Evolutionary conservation across 106 monocot genomes (phyloP).

Genomic region (Dendrobium nobile): DNA sequence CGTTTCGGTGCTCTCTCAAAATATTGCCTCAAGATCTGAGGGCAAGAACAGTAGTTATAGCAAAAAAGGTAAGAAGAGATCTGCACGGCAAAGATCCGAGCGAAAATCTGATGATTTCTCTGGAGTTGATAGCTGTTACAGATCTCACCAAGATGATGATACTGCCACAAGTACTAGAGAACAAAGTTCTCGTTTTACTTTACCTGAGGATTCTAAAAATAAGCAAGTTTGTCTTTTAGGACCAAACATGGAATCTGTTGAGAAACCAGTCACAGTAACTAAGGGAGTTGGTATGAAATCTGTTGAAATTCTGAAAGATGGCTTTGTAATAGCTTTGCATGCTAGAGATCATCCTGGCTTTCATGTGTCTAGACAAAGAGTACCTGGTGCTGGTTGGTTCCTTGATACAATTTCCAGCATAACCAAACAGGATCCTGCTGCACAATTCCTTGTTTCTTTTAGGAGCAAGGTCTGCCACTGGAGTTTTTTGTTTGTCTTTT

Average conservation of each 20-base stretch:
- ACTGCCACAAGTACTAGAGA: slow-evolving; percentile 56
- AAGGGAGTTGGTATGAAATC: slow-evolving; percentile 20
- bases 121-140: slow-evolving; percentile 53
- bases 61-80: slow-evolving; percentile 90
- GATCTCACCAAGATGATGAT: slow-evolving; percentile 62
- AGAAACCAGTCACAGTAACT: slow-evolving; percentile 11
- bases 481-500: background rate
- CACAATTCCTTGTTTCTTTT: slow-evolving; percentile 77
- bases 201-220: slow-evolving; percentile 73
- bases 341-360: slow-evolving; percentile 52
- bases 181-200: slow-evolving; percentile 82
- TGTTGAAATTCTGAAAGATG: slow-evolving; percentile 60
- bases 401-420: slow-evolving; percentile 68
- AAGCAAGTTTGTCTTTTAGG: slow-evolving; percentile 56
- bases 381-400: slow-evolving; percentile 74
- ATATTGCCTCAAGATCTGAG: slow-evolving; percentile 40
- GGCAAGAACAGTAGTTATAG: slow-evolving; percentile 65
- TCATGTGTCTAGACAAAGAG: slow-evolving; percentile 70
- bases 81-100: slow-evolving; percentile 59
- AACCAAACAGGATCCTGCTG: slow-evolving; percentile 90
- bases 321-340: slow-evolving; percentile 67
- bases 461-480: slow-evolving; percentile 56
- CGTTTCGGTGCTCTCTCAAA: slow-evolving; percentile 46
- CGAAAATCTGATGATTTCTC: slow-evolving; percentile 64
- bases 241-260: slow-evolving; percentile 49